phyloP scores from a whole-genome alignment of 371 early-diverging fungal genomes.

The Lichtheimia corymbifera region DNA sequence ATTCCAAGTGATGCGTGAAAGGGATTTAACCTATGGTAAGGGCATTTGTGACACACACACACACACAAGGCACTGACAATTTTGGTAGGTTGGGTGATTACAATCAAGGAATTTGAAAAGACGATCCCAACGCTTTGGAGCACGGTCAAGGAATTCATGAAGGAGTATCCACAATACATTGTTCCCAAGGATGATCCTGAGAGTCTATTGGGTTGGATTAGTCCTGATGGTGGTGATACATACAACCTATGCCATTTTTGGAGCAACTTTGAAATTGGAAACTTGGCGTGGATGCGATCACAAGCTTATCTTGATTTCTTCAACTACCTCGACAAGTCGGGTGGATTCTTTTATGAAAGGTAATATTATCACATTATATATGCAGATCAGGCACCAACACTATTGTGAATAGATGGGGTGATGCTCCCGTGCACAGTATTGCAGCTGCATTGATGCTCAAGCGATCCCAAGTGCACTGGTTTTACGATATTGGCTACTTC shows the following conservation, averaged over 20 bases:
- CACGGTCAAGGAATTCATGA: conserved; percentile 49
- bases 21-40: conserved; percentile 78
- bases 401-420: conserved; percentile 93
- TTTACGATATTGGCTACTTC: conserved; percentile 83
- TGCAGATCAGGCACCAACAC: conserved; percentile 34
- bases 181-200: conserved; percentile 16
- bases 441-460: conserved; percentile 70
- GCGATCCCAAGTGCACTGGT: conserved; percentile 81
- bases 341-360: conserved; percentile 95
- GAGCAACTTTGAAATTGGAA: conserved; percentile 72
- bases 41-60: too few species aligned
- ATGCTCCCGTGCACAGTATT: conserved; percentile 95
- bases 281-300: conserved; percentile 77
- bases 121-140: conserved; percentile 87
- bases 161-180: conserved; percentile 38
- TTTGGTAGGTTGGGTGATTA: conserved; percentile 72
- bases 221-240: conserved; percentile 32
- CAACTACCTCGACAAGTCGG: conserved; percentile 78
- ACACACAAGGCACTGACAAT: too few species aligned
- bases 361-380: conserved; percentile 7
- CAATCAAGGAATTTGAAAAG: conserved; percentile 72
- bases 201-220: conserved; percentile 36
- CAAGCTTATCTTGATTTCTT: conserved; percentile 76
- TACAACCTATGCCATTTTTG: conserved; percentile 92
- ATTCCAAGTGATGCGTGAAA: conserved; percentile 80